These are phyloP conservation scores for Kwoniella dejecticola DNA, from an alignment of 768 basidiomycete genomes.

Conservation along the genomic window DNA sequence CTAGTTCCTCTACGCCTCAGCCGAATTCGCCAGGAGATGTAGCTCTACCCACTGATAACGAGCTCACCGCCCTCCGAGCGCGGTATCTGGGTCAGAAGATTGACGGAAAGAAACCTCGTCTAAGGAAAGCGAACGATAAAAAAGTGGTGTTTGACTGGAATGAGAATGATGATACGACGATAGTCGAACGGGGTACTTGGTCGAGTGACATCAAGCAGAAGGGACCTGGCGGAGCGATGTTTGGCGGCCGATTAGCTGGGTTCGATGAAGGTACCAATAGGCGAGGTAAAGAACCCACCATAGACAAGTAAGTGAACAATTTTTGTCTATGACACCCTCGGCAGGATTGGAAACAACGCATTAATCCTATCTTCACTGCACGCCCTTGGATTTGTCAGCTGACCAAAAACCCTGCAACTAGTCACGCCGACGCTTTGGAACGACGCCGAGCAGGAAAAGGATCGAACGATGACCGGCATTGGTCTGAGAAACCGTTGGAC, in stretches of 20 bases:
- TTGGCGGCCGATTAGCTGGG: constrained; percentile 54
- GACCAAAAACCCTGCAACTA: constrained; percentile 43
- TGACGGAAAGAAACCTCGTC: constrained; percentile 36
- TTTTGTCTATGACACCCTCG: background rate
- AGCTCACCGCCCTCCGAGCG: constrained; percentile 79
- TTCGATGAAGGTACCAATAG: constrained; percentile 46
- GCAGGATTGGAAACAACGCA: no score
- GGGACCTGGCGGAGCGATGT: constrained; percentile 48
- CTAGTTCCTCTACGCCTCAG: constrained; percentile 56
- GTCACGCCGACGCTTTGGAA: constrained; percentile 80
- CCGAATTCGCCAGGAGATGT: constrained; percentile 36
- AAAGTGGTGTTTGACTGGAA: constrained; percentile 99
- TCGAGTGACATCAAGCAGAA: constrained; percentile 28
- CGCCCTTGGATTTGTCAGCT: background rate
- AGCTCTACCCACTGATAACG: constrained; percentile 63
- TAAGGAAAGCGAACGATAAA: constrained; percentile 75
- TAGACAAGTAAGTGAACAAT: constrained; percentile 19
- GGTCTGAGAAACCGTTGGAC: constrained; percentile 87
- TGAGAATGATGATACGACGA: constrained; percentile 88
- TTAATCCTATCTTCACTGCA: no score
- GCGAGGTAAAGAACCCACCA: constrained; percentile 23
- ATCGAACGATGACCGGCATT: constrained; percentile 91
- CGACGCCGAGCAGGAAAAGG: constrained; percentile 75
- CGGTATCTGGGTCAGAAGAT: constrained; percentile 74
- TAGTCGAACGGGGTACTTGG: constrained; percentile 47